Conservation (phyloP, 2,329 filamentous ascomycete species). For the Phaeosphaeria sp. region DNA sequence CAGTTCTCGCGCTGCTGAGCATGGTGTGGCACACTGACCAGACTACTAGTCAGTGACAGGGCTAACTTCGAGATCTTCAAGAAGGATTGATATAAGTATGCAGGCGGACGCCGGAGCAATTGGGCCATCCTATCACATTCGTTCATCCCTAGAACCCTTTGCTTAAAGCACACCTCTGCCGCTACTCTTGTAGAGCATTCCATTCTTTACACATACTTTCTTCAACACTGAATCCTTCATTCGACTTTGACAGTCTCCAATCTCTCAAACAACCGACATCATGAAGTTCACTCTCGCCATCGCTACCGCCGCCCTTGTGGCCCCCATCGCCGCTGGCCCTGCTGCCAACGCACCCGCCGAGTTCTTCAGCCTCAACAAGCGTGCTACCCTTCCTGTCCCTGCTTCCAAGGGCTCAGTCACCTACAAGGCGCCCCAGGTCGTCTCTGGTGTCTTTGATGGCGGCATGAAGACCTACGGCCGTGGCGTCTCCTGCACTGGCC, state of each 20-base stretch:
- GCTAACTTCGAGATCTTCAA: not conserved
- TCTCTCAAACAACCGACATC: constrained; percentile 23
- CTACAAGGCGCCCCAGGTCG: constrained; percentile 26
- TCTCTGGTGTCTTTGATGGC: constrained; percentile 41
- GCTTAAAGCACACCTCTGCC: constrained; percentile 33
- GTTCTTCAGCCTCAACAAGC: constrained; percentile 38
- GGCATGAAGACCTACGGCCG: constrained; percentile 45
- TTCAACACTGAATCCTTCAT: constrained; percentile 12
- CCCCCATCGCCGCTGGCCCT: constrained; percentile 37
- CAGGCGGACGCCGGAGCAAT: constrained; percentile 2
- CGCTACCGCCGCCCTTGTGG: constrained; percentile 35
- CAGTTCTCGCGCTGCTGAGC: constrained; percentile 8
- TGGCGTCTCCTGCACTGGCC: constrained; percentile 48
- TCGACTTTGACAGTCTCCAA: constrained; percentile 20
- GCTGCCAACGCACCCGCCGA: constrained; percentile 27
- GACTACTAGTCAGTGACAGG: constrained; percentile 4
- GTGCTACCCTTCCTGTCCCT: constrained; percentile 39
- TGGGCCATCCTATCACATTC: constrained; percentile 21
- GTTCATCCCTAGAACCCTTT: constrained; percentile 20
- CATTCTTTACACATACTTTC: constrained; percentile 30
- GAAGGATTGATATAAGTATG: constrained; percentile 19
- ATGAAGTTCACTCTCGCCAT: constrained; percentile 42
- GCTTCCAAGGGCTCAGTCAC: constrained; percentile 42
- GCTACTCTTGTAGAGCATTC: constrained; percentile 16
- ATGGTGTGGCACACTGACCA: constrained; percentile 10